Conservation (phyloP, 176 grass and related monocot genomes). For the Phoenix roebelenii region DNA sequence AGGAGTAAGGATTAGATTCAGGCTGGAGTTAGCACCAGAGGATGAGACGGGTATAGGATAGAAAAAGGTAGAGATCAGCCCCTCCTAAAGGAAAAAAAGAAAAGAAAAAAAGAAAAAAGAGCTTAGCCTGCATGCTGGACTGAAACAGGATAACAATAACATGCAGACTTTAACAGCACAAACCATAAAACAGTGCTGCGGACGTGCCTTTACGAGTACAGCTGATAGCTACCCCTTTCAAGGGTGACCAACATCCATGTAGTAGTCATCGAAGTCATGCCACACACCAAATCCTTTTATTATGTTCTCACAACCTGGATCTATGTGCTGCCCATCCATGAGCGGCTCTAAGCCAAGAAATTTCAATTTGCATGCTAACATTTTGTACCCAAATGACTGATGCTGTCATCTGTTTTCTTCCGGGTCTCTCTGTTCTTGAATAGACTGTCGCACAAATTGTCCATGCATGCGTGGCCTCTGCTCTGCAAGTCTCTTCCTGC, state of each 20-base stretch:
- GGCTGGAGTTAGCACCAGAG: too few species aligned
- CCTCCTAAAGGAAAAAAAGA: too few species aligned
- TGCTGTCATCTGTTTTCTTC: slow-evolving; percentile 49
- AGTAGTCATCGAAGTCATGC: slow-evolving; percentile 6
- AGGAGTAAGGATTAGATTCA: too few species aligned
- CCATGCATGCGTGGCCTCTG: slow-evolving; percentile 64
- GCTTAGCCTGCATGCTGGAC: too few species aligned
- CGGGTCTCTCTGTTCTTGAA: slow-evolving; percentile 24
- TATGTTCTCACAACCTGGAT: slow-evolving; percentile 11
- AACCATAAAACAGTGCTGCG: slow-evolving; percentile 3
- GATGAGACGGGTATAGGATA: too few species aligned
- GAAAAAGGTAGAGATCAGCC: too few species aligned
- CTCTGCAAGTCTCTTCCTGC: slow-evolving; percentile 63
- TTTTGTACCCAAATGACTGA: not conserved
- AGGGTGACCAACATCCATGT: not conserved
- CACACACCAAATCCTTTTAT: slow-evolving; percentile 1
- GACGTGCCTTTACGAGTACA: slow-evolving; percentile 7
- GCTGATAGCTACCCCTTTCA: not conserved
- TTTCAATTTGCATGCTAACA: slow-evolving; percentile 16
- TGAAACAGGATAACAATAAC: too few species aligned
- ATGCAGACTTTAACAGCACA: not conserved
- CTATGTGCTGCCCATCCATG: not conserved
- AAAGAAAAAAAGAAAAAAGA: too few species aligned
- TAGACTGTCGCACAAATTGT: slow-evolving; percentile 53
- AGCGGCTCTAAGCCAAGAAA: slow-evolving; percentile 9